phyloP scores from a whole-genome alignment of 2,329 filamentous ascomycete genomes.

The Xylaria hypoxylon region DNA sequence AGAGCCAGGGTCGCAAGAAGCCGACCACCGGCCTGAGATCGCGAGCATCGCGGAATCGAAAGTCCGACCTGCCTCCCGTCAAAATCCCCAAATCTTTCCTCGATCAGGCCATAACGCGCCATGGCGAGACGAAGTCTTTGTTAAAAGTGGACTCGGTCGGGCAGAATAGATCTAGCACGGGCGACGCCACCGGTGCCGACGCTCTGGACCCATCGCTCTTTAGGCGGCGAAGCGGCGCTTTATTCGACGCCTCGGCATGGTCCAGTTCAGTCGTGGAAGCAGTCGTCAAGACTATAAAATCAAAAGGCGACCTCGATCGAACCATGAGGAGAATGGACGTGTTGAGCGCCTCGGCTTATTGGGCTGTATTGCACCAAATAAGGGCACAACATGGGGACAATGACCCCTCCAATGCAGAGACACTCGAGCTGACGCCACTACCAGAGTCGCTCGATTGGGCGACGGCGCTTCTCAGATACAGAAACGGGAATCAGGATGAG shows the following conservation, averaged over 20 bases:
- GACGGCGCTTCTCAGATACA: constrained; percentile 7
- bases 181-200: background rate
- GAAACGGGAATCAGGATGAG: background rate
- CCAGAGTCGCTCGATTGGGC: constrained; percentile 14
- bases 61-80: constrained; percentile 61
- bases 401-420: constrained; percentile 5
- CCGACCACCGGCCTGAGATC: constrained; percentile 40
- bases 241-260: constrained; percentile 37
- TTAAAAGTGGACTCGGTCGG: constrained; percentile 25
- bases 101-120: constrained; percentile 60
- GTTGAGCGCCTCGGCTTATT: constrained; percentile 19
- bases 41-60: constrained; percentile 45
- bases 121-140: constrained; percentile 40
- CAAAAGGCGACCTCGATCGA: background rate
- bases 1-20: constrained; percentile 46
- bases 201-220: background rate
- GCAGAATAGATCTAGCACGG: constrained; percentile 20
- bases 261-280: constrained; percentile 25
- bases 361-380: constrained; percentile 19
- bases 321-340: constrained; percentile 31
- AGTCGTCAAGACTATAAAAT: constrained; percentile 25
- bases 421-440: constrained; percentile 10
- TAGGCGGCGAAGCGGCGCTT: background rate
- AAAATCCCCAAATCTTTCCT: constrained; percentile 69
- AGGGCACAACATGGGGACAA: constrained; percentile 8